A percentile compares a stretch with the other conserved stretches of the same genome.
phyloP scores from a whole-genome alignment of 345 rosid species.

The Melastoma malabathricum region DNA sequence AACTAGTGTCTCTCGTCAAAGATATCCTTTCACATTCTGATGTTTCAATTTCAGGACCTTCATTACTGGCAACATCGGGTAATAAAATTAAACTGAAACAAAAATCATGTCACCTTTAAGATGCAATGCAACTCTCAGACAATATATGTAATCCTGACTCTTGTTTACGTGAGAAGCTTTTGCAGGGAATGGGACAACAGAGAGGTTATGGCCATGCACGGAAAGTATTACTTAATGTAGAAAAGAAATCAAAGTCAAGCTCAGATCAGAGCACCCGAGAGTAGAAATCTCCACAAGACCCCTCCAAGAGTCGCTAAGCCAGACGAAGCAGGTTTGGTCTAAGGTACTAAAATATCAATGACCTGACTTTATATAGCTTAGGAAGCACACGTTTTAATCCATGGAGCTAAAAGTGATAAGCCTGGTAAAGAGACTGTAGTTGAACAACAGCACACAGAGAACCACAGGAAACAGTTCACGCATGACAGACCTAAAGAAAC shows the following conservation, averaged over 20 bases:
- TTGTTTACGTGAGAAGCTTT: constrained; percentile 2
- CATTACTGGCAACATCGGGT: constrained; percentile 6
- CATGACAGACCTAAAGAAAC: neutral
- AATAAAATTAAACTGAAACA: constrained; percentile 4
- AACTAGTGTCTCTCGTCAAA: constrained; percentile 20
- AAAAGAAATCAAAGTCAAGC: constrained; percentile 16
- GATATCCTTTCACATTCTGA: constrained; percentile 13
- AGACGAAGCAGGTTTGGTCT: constrained; percentile 4
- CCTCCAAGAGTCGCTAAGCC: constrained; percentile 4
- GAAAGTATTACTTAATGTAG: constrained; percentile 13
- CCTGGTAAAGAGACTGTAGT: constrained; percentile 3
- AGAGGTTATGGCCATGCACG: constrained; percentile 22
- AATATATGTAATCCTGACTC: neutral
- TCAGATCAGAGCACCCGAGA: constrained; percentile 14
- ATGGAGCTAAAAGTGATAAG: constrained; percentile 11
- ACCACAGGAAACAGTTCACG: neutral
- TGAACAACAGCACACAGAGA: constrained; percentile 1
- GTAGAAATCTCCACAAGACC: constrained; percentile 15
- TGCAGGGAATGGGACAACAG: constrained; percentile 14
- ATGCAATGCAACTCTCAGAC: neutral
- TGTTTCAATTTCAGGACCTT: constrained; percentile 2
- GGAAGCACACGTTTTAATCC: constrained; percentile 1
- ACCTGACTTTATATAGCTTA: neutral
- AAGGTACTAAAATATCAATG: constrained; percentile 8
- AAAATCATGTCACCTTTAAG: constrained; percentile 7